These are phyloP conservation scores for Penicillium corylophilum DNA, from an alignment of 2,329 filamentous ascomycete genomes.

Conservation along the genomic window DNA sequence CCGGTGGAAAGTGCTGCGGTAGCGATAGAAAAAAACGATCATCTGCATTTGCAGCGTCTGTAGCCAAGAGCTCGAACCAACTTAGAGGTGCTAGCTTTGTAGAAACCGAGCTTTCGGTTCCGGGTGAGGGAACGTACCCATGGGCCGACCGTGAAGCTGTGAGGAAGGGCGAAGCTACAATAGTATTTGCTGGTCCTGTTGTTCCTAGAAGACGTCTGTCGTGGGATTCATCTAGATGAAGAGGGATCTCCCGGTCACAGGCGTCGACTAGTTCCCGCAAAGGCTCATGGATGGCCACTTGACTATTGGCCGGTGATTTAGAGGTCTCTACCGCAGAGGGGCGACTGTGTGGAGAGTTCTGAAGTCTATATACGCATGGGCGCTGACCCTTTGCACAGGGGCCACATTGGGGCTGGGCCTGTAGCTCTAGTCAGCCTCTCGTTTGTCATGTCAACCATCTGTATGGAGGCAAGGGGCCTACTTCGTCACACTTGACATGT, in stretches of 20 bases:
- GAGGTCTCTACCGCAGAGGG: neutral
- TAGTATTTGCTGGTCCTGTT: neutral
- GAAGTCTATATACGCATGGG: constrained; percentile 21
- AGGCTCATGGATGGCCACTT: constrained; percentile 13
- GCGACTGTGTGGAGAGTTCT: neutral
- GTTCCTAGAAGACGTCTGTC: neutral
- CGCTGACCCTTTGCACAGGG: constrained; percentile 30
- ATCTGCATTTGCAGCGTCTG: constrained; percentile 45
- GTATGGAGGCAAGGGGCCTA: neutral
- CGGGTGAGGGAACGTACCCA: constrained; percentile 22
- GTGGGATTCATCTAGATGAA: neutral
- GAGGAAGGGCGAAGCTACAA: constrained; percentile 6
- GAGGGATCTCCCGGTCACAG: constrained; percentile 19
- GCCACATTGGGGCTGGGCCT: constrained; percentile 27
- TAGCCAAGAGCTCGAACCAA: constrained; percentile 46
- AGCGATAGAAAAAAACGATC: constrained; percentile 23
- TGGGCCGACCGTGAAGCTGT: constrained; percentile 6
- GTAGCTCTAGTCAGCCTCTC: neutral
- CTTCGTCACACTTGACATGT: constrained; percentile 34
- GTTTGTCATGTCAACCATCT: neutral
- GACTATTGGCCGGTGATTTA: neutral
- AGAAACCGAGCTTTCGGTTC: constrained; percentile 34
- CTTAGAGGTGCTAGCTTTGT: constrained; percentile 47
- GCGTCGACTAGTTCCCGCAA: constrained; percentile 21
- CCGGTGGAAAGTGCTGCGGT: constrained; percentile 7